Conservation (phyloP, 768 basidiomycete species). For the Boletus pseudopeckii region DNA sequence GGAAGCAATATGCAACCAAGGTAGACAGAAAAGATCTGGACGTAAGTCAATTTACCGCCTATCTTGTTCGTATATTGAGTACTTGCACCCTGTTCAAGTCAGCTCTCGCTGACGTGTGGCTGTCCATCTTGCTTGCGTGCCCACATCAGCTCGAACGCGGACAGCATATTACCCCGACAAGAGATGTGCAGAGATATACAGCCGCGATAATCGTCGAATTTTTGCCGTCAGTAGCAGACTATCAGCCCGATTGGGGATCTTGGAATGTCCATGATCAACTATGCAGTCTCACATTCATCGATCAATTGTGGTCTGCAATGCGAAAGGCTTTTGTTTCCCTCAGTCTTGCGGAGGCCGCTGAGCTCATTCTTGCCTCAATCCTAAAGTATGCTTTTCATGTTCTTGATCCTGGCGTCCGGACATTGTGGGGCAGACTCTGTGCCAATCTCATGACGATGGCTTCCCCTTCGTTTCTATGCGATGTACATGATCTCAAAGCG, state of each 20-base stretch:
- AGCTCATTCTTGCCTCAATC: conserved; percentile 43
- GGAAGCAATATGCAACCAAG: conserved; percentile 31
- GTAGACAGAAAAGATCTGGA: conserved; percentile 14
- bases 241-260: conserved; percentile 19
- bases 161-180: conserved; percentile 34
- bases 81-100: conserved; percentile 26
- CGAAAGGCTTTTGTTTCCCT: conserved; percentile 43
- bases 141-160: conserved; percentile 41
- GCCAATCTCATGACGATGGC: conserved; percentile 43
- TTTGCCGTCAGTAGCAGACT: conserved; percentile 19
- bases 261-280: conserved; percentile 33
- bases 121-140: conserved; percentile 51
- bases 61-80: conserved; percentile 2
- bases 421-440: conserved; percentile 49
- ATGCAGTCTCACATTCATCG: conserved; percentile 37
- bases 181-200: conserved; percentile 34
- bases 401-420: conserved; percentile 36
- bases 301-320: conserved; percentile 50
- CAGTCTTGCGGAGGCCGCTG: conserved; percentile 44
- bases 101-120: conserved; percentile 47
- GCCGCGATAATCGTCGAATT: conserved; percentile 38
- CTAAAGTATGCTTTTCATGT: conserved; percentile 44
- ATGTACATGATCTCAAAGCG: conserved; percentile 28
- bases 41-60: conserved; percentile 21
- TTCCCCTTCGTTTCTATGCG: conserved; percentile 38